These are phyloP conservation scores for Xerocomellus chrysenteron DNA, from an alignment of 768 basidiomycete genomes.

Conservation along the genomic window DNA sequence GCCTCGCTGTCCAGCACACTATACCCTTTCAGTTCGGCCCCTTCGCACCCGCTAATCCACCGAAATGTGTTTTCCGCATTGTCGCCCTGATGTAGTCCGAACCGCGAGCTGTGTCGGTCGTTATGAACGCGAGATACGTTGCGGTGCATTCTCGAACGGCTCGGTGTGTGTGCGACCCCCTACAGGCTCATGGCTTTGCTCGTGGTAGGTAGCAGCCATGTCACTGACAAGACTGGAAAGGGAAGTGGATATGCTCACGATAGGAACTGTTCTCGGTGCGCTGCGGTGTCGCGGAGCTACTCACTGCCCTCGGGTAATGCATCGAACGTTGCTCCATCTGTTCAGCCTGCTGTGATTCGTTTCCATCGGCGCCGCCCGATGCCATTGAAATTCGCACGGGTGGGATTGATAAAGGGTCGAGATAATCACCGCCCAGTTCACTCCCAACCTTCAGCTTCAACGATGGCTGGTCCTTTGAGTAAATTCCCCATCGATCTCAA, in stretches of 20 bases:
- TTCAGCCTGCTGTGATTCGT: background rate
- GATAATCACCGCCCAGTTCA: background rate
- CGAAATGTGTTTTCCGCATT: slow-evolving; percentile 2
- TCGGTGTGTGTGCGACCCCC: background rate
- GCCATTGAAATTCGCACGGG: slow-evolving; percentile 28
- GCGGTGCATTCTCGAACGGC: background rate
- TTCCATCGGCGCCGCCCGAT: background rate
- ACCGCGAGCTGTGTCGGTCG: background rate
- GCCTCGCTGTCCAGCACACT: background rate
- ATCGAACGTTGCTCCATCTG: slow-evolving; percentile 15
- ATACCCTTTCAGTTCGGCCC: background rate
- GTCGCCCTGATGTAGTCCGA: background rate
- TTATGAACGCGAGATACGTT: slow-evolving; percentile 3
- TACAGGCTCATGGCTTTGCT: background rate
- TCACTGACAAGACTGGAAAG: slow-evolving; percentile 11
- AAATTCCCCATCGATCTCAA: slow-evolving; percentile 78
- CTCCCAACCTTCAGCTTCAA: slow-evolving; percentile 10
- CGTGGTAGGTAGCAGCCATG: background rate
- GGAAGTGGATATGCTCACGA: slow-evolving; percentile 3
- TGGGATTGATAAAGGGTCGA: slow-evolving; percentile 20
- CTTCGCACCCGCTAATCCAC: background rate
- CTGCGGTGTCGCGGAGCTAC: slow-evolving; percentile 9
- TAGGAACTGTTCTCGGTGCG: slow-evolving; percentile 7
- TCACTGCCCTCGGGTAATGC: background rate
- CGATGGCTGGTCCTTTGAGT: slow-evolving; percentile 41